Conservation (phyloP, 192 early-diverging fungal species). For the Coemansia sp. region DNA sequence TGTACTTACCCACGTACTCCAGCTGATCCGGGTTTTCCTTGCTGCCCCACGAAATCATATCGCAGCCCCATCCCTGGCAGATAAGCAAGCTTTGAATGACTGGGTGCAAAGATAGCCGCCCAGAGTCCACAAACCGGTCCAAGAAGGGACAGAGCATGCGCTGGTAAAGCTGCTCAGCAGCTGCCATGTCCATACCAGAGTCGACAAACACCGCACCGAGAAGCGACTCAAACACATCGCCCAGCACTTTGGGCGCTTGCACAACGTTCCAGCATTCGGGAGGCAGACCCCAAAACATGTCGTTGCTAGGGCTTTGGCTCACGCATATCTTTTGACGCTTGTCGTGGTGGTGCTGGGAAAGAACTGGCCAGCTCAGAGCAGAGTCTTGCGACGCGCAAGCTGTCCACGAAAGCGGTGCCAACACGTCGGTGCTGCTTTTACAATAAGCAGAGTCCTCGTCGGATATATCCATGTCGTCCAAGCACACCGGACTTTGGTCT, state of each 20-base stretch:
- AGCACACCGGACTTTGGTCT: background rate
- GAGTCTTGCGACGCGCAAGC: background rate
- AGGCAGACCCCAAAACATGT: constrained; percentile 37
- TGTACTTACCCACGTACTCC: constrained; percentile 27
- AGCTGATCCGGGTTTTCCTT: constrained; percentile 21
- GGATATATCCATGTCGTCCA: background rate
- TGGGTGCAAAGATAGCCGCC: constrained; percentile 42
- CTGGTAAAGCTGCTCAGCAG: constrained; percentile 47
- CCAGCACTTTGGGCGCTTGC: constrained; percentile 82
- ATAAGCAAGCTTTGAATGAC: constrained; percentile 42
- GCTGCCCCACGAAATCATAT: constrained; percentile 19
- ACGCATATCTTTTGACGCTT: constrained; percentile 1
- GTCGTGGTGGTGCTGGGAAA: too few species aligned
- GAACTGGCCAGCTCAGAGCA: background rate
- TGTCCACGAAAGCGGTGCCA: background rate
- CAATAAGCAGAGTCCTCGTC: background rate
- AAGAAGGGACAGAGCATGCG: constrained; percentile 40
- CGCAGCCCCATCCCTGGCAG: constrained; percentile 49
- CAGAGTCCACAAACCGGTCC: constrained; percentile 47
- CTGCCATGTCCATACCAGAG: constrained; percentile 60
- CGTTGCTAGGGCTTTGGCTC: background rate
- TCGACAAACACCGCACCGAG: constrained; percentile 86
- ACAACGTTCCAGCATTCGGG: constrained; percentile 75
- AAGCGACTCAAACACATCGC: constrained; percentile 85
- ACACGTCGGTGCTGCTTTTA: background rate